Percentiles rank a stretch among this genome's conserved stretches.
Evolutionary conservation across 257 asterid genomes (phyloP).

Genomic region (Solanum megistacrolobum): DNA sequence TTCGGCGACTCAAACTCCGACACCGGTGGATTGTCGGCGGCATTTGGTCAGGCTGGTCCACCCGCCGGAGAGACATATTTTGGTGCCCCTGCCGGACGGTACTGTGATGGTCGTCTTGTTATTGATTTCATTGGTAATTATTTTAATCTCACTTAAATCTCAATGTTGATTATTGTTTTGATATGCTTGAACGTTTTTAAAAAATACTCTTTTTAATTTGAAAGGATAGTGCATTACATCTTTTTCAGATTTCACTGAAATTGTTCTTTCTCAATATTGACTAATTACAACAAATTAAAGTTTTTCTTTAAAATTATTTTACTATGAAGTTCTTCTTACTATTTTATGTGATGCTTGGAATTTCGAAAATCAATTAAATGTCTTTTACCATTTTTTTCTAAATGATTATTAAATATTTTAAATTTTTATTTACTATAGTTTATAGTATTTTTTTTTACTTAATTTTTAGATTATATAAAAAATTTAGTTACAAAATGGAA

Average conservation of each 20-base stretch:
- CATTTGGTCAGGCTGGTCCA: slow-evolving; percentile 76
- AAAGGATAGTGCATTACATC: too few species aligned
- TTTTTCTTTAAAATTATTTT: neutral
- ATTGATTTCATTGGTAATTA: slow-evolving; percentile 52
- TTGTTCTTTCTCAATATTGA: too few species aligned
- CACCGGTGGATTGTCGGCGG: slow-evolving; percentile 94
- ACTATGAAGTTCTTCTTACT: too few species aligned
- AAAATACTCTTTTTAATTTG: neutral
- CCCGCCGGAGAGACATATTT: slow-evolving; percentile 81
- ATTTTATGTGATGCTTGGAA: neutral
- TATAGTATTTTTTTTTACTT: too few species aligned
- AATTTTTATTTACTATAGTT: neutral
- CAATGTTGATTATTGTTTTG: neutral
- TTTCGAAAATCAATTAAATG: neutral
- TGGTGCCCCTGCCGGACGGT: slow-evolving; percentile 77
- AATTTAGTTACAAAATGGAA: too few species aligned
- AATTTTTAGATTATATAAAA: too few species aligned
- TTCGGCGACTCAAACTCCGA: slow-evolving; percentile 95
- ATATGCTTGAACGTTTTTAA: neutral
- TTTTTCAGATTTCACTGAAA: neutral
- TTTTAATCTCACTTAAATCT: neutral
- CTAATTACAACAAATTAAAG: neutral
- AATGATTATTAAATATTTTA: neutral
- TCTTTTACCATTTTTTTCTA: neutral
- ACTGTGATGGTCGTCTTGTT: slow-evolving; percentile 68